Percentiles rank a stretch among this genome's conserved stretches.
phyloP scores from a whole-genome alignment of 306 rosid genomes.

The Purshia tridentata region DNA sequence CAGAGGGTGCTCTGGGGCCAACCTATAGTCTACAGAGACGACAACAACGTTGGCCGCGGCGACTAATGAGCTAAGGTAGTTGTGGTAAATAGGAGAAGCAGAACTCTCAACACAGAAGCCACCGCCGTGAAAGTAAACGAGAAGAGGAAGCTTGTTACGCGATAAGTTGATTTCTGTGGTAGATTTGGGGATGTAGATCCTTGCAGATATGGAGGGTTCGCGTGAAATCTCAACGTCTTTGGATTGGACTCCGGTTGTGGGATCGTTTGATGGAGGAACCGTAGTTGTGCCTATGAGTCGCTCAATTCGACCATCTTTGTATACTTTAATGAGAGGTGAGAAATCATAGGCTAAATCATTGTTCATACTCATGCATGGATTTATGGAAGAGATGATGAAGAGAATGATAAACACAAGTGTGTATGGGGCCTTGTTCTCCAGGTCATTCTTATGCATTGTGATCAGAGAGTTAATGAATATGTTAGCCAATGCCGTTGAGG shows the following conservation, averaged over 20 bases:
- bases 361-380: not conserved
- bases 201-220: constrained; percentile 17
- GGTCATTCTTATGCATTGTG: too few relatives aligned
- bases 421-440: too few relatives aligned
- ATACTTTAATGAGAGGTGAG: constrained; percentile 14
- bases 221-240: constrained; percentile 7
- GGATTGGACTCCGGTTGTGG: constrained; percentile 6
- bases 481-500: too few relatives aligned
- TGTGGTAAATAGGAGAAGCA: constrained; percentile 20
- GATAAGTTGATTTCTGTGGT: not conserved
- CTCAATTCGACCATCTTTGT: constrained; percentile 28
- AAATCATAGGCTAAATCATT: constrained; percentile 7
- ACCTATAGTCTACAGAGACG: constrained; percentile 24
- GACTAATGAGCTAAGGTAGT: constrained; percentile 15
- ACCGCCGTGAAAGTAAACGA: constrained; percentile 39
- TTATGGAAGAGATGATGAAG: not conserved
- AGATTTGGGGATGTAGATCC: constrained; percentile 29
- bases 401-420: too few relatives aligned
- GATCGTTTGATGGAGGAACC: constrained; percentile 21
- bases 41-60: constrained; percentile 22
- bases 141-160: constrained; percentile 24
- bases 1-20: constrained; percentile 32
- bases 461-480: too few relatives aligned
- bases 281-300: not conserved
- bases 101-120: constrained; percentile 23